These are phyloP conservation scores for Boletus fagicola DNA, from an alignment of 768 basidiomycete genomes.

Conservation along the genomic window DNA sequence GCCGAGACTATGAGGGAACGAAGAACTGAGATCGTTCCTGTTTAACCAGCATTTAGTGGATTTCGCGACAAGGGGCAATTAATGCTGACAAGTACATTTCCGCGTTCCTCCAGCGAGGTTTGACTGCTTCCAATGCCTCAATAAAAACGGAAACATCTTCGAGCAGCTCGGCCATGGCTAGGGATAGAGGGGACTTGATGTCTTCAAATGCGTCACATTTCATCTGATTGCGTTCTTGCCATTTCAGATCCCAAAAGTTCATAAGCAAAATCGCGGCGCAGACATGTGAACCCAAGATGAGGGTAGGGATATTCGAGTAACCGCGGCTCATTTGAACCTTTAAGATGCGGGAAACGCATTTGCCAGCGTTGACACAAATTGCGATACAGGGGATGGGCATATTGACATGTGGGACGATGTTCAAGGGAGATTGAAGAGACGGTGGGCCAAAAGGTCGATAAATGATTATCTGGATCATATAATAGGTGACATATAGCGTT, in stretches of 20 bases:
- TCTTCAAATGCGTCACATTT: constrained; percentile 25
- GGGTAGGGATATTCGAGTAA: constrained; percentile 41
- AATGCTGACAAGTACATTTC: constrained; percentile 38
- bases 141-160: constrained; percentile 30
- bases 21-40: constrained; percentile 29
- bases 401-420: constrained; percentile 26
- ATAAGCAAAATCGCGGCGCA: constrained; percentile 54
- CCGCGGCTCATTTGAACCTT: constrained; percentile 49
- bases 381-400: constrained; percentile 51
- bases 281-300: constrained; percentile 48
- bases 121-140: constrained; percentile 26
- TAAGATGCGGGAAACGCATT: constrained; percentile 58
- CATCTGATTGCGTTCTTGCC: constrained; percentile 39
- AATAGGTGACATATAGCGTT: constrained; percentile 55
- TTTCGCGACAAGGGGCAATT: constrained; percentile 1
- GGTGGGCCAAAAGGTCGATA: constrained; percentile 66
- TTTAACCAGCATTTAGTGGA: constrained; percentile 34
- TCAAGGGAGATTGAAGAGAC: constrained; percentile 28
- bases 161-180: constrained; percentile 32
- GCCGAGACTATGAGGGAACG: constrained; percentile 27
- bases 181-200: constrained; percentile 29
- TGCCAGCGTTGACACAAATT: constrained; percentile 60
- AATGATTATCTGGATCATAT: constrained; percentile 62
- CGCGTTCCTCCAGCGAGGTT: constrained; percentile 32
- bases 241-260: constrained; percentile 56